Evolutionary conservation across 2,329 filamentous ascomycete species (phyloP), one percentile per base, ranked within the genome.

Genomic region (Alternaria sp.): DNA sequence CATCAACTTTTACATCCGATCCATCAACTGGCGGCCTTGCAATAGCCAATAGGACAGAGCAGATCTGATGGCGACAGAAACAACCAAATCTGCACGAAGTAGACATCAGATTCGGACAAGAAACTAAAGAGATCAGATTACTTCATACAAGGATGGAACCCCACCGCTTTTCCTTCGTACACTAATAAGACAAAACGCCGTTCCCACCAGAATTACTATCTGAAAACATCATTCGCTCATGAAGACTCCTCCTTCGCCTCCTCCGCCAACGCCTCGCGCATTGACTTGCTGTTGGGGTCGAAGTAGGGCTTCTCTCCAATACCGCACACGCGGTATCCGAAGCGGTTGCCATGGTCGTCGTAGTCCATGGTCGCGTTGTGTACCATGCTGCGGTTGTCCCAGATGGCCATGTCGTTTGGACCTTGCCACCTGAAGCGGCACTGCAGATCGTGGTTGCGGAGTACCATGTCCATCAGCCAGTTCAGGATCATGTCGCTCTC

Each of bases 321-420:
- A 0, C 85, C 83, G 0, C 87, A 85, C 1, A 82, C 85, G 3
- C 86, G 79, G 64, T 87, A 83, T 5, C 86, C 86, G 19, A 82
- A 80, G 4, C 86, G 80, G 25, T 85, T 81, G 1, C 85, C 85
- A 26, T 83, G 82, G n/a, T 60, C 57, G n/a, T 60, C 57, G 49
- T 89, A 89, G 66, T 90, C 88, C 66, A 85, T 88, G 0, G 86
- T 90, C 0, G 87, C 87, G 43, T 83, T 83, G 65, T 88, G 86
- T 67, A 85, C 86, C 0, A 81, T 82, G 52, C 82, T 83, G 9
- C 86, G 79, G 63, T 90, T 90, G 70, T 90, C 88, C 88, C 88
- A 90, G 63, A 90, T 87, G 3, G 87, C 84, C 52, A 55, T 49
- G 9, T 59, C 60, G n/a, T 59, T 59, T 43, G 56, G 56, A 15